phyloP scores from a whole-genome alignment of 2,329 filamentous ascomycete genomes.

The Trichoderma citrinoviride region DNA sequence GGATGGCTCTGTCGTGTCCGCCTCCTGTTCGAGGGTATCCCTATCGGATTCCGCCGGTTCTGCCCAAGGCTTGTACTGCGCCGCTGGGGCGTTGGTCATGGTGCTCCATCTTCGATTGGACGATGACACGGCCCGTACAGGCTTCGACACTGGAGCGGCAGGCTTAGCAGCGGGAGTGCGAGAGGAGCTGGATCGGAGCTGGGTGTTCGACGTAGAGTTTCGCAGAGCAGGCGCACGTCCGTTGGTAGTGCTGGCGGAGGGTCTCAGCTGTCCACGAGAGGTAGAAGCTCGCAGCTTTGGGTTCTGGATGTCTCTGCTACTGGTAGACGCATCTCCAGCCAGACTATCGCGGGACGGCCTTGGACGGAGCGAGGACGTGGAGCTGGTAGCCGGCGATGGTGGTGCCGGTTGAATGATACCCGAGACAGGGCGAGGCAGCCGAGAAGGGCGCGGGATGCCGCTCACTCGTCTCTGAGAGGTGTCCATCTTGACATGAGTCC shows the following conservation, averaged over 20 bases:
- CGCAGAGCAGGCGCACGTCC: slow-evolving; percentile 24
- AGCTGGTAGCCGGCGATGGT: not conserved
- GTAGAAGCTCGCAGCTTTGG: slow-evolving; percentile 42
- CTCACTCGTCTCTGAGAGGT: slow-evolving; percentile 38
- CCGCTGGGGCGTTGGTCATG: slow-evolving; percentile 14
- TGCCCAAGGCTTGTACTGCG: slow-evolving; percentile 22
- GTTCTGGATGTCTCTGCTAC: slow-evolving; percentile 36
- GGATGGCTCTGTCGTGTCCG: slow-evolving; percentile 24
- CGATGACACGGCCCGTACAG: slow-evolving; percentile 16
- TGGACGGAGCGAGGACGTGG: slow-evolving; percentile 33
- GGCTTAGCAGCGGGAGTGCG: slow-evolving; percentile 21
- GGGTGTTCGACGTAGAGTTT: slow-evolving; percentile 25
- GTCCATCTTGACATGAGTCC: slow-evolving; percentile 31
- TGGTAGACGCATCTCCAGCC: slow-evolving; percentile 19
- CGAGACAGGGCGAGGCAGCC: slow-evolving; percentile 37
- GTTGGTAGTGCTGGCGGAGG: slow-evolving; percentile 27
- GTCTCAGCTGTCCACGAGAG: slow-evolving; percentile 41
- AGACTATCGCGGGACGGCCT: slow-evolving; percentile 34
- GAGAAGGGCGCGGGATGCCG: slow-evolving; percentile 40
- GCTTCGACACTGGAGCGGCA: slow-evolving; percentile 24
- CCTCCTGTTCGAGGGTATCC: not conserved
- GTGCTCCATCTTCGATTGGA: slow-evolving; percentile 19
- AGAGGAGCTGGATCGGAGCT: slow-evolving; percentile 24
- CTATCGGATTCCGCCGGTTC: slow-evolving; percentile 12
- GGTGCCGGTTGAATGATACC: slow-evolving; percentile 34